phyloP scores from a whole-genome alignment of 2,329 filamentous ascomycete genomes.

The Cladosporium sp. region DNA sequence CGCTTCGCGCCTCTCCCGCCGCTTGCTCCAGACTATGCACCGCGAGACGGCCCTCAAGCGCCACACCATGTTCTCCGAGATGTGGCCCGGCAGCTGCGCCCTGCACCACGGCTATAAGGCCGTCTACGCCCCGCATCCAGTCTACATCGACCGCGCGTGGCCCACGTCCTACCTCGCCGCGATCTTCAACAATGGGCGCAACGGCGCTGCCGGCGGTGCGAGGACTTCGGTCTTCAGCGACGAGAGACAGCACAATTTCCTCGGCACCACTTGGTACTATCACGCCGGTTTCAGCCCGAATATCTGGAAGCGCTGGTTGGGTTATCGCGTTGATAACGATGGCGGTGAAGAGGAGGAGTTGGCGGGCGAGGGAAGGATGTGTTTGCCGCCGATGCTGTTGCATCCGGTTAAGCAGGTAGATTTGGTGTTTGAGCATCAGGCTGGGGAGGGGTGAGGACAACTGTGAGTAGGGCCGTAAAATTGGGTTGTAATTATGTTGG shows the following conservation, averaged over 20 bases:
- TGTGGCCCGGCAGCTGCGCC: constrained; percentile 71
- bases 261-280: constrained; percentile 56
- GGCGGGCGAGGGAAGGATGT: constrained; percentile 49
- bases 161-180: constrained; percentile 54
- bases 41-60: constrained; percentile 68
- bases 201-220: constrained; percentile 51
- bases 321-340: constrained; percentile 54
- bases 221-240: constrained; percentile 52
- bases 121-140: constrained; percentile 62
- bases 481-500: background rate
- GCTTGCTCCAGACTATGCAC: constrained; percentile 71
- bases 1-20: constrained; percentile 65
- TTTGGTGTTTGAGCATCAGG: constrained; percentile 41
- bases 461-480: background rate
- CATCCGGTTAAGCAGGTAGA: constrained; percentile 52
- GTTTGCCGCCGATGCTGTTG: constrained; percentile 47
- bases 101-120: constrained; percentile 77
- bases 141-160: constrained; percentile 59
- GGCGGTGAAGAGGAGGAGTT: constrained; percentile 48
- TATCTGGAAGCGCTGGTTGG: constrained; percentile 58
- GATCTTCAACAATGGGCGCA: constrained; percentile 57
- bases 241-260: constrained; percentile 55
- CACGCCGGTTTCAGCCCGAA: constrained; percentile 54
- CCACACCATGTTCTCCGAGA: constrained; percentile 75
- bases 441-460: constrained; percentile 18